Evolutionary conservation across 192 early-diverging fungal genomes (phyloP).

Genomic region (Backusella liffmaniae): DNA sequence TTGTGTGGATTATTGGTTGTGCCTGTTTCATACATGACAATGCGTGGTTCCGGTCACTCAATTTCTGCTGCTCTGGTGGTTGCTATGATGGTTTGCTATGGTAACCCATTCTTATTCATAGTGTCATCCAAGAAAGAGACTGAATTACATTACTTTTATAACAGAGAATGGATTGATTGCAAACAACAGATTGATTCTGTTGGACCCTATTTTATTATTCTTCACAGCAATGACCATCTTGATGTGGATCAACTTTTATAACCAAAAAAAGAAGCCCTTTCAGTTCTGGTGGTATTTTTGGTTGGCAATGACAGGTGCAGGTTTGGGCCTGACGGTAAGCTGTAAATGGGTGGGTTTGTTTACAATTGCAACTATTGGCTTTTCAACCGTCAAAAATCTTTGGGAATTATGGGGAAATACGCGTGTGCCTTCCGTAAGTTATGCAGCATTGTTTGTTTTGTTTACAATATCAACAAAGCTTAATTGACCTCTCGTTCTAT

Average conservation of each 20-base stretch:
- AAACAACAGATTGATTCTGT: conserved; percentile 86
- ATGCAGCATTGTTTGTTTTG: not conserved
- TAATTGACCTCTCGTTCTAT: not conserved
- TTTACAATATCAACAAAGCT: not conserved
- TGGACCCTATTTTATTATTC: conserved; percentile 88
- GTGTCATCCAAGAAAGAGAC: not conserved
- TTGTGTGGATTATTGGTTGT: conserved; percentile 76
- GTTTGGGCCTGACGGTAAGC: conserved; percentile 69
- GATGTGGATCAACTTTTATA: conserved; percentile 87
- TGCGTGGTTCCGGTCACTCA: conserved; percentile 79
- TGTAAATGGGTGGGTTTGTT: conserved; percentile 98
- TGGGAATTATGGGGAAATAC: conserved; percentile 83
- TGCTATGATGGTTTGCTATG: conserved; percentile 77
- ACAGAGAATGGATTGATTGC: conserved; percentile 86
- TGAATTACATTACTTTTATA: not conserved
- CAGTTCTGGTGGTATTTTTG: conserved; percentile 84
- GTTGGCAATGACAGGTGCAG: conserved; percentile 80
- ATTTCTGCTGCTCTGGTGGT: conserved; percentile 70
- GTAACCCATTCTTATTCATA: conserved; percentile 36
- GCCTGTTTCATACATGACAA: conserved; percentile 78
- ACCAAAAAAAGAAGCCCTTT: conserved; percentile 58
- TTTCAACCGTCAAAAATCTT: conserved; percentile 80
- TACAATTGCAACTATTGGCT: conserved; percentile 82
- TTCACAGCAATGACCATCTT: conserved; percentile 80
- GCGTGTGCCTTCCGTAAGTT: conserved; percentile 38